Evolutionary conservation across 331 rosid genomes (phyloP), one percentile per base, ranked within the genome.

Genomic region (Stylosanthes scabra): DNA sequence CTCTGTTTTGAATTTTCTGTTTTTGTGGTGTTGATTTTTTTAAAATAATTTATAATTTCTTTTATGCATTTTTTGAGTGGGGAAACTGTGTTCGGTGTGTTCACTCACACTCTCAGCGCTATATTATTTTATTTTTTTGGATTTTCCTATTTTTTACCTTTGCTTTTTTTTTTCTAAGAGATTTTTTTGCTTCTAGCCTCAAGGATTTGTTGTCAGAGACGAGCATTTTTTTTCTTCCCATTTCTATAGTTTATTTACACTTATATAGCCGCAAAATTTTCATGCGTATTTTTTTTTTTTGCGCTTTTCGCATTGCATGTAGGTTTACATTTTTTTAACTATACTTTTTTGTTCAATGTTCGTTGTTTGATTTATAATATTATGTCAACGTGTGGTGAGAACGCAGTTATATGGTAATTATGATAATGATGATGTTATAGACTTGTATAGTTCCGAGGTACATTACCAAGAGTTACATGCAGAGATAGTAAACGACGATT

Each of bases 301-400:
- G 29, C 51, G 9, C 34, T 69, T 59, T 40, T 58, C 59, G 60
- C 64, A 76, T 65, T 79, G 81, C 71, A 79, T 72, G 84, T 25
- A 10, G 12, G 1, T 57, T 25, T 27, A 10, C 6, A 1, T 2
- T 25, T 46, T 41, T 11, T 14, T 27, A 39, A 7, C 8, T 39
- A 4, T 11, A 5, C 2, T 40, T 9, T 11, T 40, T 11, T 11
- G 51, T 46, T 10, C 12, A 10, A 11, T 46, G 4, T 46, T 46
- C 51, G 12, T 46, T 7, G 2, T 61, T 7, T 7, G 52, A 6
- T 11, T 29, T 61, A 13, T 5, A 13, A 31, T 60, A 7, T 47
- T 7, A 10, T 47, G 13, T 4, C 3, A 49, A 12, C 16, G 15
- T 49, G 54, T 49, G 12, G 54, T 14, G 20, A 6, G 27, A 51